These are phyloP conservation scores for Globisporangium lucens DNA, from an alignment of 352 stramenopile species.

Conservation along the genomic window DNA sequence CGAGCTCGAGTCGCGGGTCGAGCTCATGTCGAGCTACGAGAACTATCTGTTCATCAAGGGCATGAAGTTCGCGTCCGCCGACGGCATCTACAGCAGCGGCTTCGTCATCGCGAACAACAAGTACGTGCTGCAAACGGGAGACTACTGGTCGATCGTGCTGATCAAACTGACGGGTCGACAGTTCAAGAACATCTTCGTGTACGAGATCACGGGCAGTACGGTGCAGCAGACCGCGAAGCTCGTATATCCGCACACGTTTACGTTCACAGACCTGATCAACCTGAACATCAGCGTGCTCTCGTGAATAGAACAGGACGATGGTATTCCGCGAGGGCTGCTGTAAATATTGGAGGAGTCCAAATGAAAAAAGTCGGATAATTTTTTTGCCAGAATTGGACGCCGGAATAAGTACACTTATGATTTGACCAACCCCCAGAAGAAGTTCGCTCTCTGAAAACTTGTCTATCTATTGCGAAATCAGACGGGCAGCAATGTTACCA, in stretches of 20 bases:
- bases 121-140: conserved; percentile 26
- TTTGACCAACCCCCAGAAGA: too few relatives aligned
- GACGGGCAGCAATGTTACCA: too few relatives aligned
- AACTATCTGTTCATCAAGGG: conserved; percentile 28
- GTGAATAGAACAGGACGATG: conserved; percentile 9
- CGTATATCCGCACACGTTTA: conserved; percentile 12
- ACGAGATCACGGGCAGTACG: conserved; percentile 20
- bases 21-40: conserved; percentile 12
- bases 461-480: too few relatives aligned
- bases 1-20: conserved; percentile 16
- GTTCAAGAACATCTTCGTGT: conserved; percentile 24
- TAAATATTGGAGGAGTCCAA: neutral
- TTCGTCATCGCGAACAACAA: conserved; percentile 37
- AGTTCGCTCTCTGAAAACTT: too few relatives aligned
- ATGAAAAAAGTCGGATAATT: neutral
- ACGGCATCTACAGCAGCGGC: conserved; percentile 30
- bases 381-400: too few relatives aligned
- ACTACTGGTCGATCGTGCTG: conserved; percentile 24
- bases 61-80: conserved; percentile 33
- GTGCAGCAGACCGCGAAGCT: conserved; percentile 14
- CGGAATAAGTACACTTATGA: too few relatives aligned
- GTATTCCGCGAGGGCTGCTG: neutral
- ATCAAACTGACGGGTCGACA: conserved; percentile 20
- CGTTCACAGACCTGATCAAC: neutral
- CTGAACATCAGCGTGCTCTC: conserved; percentile 18